These are phyloP conservation scores for Termitomyces sp. DNA, from an alignment of 768 basidiomycete genomes.

Conservation along the genomic window DNA sequence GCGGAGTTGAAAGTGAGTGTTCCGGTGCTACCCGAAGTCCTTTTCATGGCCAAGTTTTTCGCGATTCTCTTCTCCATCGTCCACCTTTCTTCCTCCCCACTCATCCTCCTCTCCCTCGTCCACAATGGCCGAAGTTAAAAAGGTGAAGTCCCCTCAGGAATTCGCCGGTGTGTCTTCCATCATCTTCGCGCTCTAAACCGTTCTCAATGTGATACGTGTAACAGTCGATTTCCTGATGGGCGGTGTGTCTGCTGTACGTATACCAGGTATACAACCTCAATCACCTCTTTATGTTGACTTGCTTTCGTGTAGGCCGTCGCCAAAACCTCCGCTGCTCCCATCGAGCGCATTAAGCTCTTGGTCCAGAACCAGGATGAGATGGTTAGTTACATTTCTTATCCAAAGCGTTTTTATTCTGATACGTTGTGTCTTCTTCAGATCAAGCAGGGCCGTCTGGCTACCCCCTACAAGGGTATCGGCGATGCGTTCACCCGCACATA, in stretches of 20 bases:
- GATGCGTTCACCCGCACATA: constrained; percentile 95
- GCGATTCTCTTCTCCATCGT: constrained; percentile 29
- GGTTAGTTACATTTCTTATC: constrained; percentile 40
- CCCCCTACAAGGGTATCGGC: constrained; percentile 93
- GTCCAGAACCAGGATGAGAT: constrained; percentile 99
- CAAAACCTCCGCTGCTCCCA: constrained; percentile 98
- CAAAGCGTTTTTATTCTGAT: constrained; percentile 20
- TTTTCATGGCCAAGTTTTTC: constrained; percentile 49
- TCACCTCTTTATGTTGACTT: constrained; percentile 16
- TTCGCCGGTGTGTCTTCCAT: constrained; percentile 64
- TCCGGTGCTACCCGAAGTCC: constrained; percentile 47
- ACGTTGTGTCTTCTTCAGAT: constrained; percentile 55
- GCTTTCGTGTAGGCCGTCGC: constrained; percentile 74
- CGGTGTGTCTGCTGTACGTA: constrained; percentile 84
- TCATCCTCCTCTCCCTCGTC: constrained; percentile 44
- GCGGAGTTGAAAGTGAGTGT: constrained; percentile 40
- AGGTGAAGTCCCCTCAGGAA: constrained; percentile 86
- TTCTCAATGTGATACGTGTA: constrained; percentile 18
- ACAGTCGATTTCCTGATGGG: constrained; percentile 95
- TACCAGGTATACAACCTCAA: background rate
- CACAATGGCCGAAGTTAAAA: constrained; percentile 83
- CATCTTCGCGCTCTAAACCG: constrained; percentile 4
- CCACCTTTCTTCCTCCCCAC: constrained; percentile 46
- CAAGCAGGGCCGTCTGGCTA: constrained; percentile 97
- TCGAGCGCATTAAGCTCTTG: constrained; percentile 99